Evolutionary conservation across 805 yeast genomes (phyloP), one percentile per base, ranked within the genome.

Genomic region (Kurtzmaniella cleridarum): DNA sequence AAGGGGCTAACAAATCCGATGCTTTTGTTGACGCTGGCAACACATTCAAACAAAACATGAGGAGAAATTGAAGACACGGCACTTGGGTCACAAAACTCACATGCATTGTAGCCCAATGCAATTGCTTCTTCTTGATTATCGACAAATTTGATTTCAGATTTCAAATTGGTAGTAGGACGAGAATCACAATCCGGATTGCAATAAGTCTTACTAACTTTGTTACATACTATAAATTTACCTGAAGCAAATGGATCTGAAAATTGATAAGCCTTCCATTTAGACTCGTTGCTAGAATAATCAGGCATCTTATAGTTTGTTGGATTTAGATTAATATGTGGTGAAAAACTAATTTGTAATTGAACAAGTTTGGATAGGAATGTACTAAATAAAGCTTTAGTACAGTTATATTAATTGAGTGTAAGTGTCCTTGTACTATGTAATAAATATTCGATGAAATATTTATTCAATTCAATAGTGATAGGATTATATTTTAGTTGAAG

Each of bases 131-230:
- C 52, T 8, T 64, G 53, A 8, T 59, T 47, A 35, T 60, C 64
- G 13, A 71, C 64, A 49, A 79, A 78, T 24, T 53, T 49, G 35
- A 78, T 65, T 27, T 76, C 79, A 29, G 62, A 44, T 48, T 66
- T 60, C 47, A 73, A 55, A 49, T 67, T 64, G 42, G 69, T 60
- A 20, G 62, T 60, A 20, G 67, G 65, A 30, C 69, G 59, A 10
- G 64, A 53, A 59, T 78, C 85, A 57, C 90, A 83, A 50, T 78
- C 81, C 5, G 90, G 88, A 36, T 86, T 76, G 48, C 89, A 82
- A 36, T 75, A 71, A n/a, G 50, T 47, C 39, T 63, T 62, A 18
- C 57, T 57, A 24, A 59, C 54, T 41, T 62, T 62, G 53, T 72
- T 69, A 48, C 78, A 69, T 16, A 78, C 82, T 35, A 66, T 59